phyloP scores from a whole-genome alignment of 805 yeast species.

The Pichia nakasei region DNA sequence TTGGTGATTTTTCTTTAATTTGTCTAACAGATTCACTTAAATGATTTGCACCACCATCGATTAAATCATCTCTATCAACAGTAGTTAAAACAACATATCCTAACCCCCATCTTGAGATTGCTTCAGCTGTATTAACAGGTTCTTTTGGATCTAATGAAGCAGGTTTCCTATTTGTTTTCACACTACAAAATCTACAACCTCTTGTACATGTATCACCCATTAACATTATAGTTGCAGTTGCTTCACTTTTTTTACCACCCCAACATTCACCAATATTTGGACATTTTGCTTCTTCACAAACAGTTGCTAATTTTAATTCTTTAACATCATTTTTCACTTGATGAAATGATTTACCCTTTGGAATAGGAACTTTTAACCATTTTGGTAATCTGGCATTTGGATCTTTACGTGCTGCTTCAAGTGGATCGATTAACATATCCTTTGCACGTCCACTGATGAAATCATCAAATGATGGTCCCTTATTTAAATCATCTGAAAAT shows the following conservation, averaged over 20 bases:
- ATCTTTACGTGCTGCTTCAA: constrained; percentile 62
- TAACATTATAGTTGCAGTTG: constrained; percentile 95
- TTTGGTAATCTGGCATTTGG: constrained; percentile 70
- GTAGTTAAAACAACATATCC: constrained; percentile 97
- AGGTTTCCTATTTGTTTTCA: constrained; percentile 84
- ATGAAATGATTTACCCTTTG: constrained; percentile 83
- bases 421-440: constrained; percentile 58
- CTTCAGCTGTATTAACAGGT: constrained; percentile 97
- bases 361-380: constrained; percentile 94
- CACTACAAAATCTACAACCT: constrained; percentile 98
- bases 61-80: constrained; percentile 91
- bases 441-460: constrained; percentile 78
- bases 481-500: constrained; percentile 42
- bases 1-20: constrained; percentile 84
- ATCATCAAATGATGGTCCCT: constrained; percentile 92
- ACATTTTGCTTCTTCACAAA: constrained; percentile 97
- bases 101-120: constrained; percentile 94
- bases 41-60: constrained; percentile 91
- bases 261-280: constrained; percentile 99
- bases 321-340: constrained; percentile 77
- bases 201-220: constrained; percentile 98
- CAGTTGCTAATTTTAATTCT: constrained; percentile 86
- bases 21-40: constrained; percentile 77
- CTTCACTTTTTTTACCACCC: constrained; percentile 94
- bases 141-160: constrained; percentile 89